These are phyloP conservation scores for Tetradesmus lagerheimii DNA, from an alignment of 139 green algal genomes.

Conservation along the genomic window DNA sequence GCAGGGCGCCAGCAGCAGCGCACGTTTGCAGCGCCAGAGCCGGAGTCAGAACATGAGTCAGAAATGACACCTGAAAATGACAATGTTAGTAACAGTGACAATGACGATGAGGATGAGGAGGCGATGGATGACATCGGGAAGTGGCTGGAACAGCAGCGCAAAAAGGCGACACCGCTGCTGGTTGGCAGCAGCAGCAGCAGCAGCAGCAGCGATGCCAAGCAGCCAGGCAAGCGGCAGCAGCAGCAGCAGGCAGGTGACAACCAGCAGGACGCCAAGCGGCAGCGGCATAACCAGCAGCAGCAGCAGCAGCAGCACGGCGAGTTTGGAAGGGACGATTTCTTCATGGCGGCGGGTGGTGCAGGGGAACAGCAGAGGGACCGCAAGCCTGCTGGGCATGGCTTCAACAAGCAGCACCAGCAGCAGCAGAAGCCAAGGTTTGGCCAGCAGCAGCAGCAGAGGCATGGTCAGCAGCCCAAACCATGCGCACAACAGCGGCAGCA, in stretches of 20 bases:
- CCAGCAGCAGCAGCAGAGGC: slow-evolving; percentile 17
- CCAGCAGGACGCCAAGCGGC: not conserved
- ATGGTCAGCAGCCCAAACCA: not conserved
- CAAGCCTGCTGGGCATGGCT: not conserved
- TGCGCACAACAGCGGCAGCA: not conserved
- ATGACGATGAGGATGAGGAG: slow-evolving; percentile 12
- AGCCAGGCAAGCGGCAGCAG: slow-evolving; percentile 2
- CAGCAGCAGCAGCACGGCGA: not conserved
- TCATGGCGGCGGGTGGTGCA: too few relatives aligned
- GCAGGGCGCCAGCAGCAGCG: not conserved
- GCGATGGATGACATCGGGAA: not conserved
- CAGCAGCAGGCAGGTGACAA: not conserved
- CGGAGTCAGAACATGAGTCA: not conserved
- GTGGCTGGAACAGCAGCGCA: slow-evolving; percentile 16
- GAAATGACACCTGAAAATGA: not conserved
- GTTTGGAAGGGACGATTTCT: not conserved
- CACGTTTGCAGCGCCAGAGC: not conserved
- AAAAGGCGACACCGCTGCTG: not conserved
- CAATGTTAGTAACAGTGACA: not conserved
- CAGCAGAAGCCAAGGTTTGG: not conserved
- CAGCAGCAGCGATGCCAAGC: not conserved
- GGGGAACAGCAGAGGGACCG: not conserved
- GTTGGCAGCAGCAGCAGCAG: not conserved
- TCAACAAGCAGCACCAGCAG: not conserved
- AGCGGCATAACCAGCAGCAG: not conserved